Base-by-base conservation (phyloP, 768 basidiomycete genomes). In the Trametes gibbosa region DNA sequence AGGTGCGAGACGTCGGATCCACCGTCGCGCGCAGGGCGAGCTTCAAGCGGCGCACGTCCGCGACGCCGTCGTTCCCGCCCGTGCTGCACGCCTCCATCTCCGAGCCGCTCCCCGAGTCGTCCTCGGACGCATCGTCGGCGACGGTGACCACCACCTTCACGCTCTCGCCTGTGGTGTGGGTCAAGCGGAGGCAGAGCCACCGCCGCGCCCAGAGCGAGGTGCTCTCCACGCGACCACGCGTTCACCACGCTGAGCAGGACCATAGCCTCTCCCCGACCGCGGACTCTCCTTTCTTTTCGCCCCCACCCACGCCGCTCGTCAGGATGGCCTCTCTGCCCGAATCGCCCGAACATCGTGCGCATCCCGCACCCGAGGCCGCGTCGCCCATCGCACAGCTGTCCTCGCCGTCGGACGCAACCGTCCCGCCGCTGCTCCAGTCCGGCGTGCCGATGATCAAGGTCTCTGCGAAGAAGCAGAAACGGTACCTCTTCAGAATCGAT, bases 361-460 rank as follows among this genome's bases (percentile, higher is more conserved):
- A 6, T 29, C 50, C 34, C 19, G 34, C 34, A 34, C 50, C 34
- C 21, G 50, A 23, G 39, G 42, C 62, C 7, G 21, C 37, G 13
- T 21, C 53, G 45, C 57, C 47, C 17, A 52, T 64, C 3, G 63
- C 56, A 19, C 58, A 64, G 29, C 56, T 54, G 23, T 58, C 65
- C 19, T 23, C 48, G 8, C 24, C 52, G 37, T 21, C 51, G 14
- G 79, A 86, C 37, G 71, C 81, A 14, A 74, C 78, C 0, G 83
- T 91, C 2, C 87, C 89, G 0, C 70, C 72, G 46, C 65, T 80
- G 13, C 73, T 92, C 23, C 81, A 84, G 67, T 72, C 78, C 7
- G 91, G 91, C 43, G 83, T 82, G 0, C 79, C 81, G 0, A 89
- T 96, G 86, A 84, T 85, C 63, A 97, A 96, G 68, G 86, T 95